phyloP scores from a whole-genome alignment of 2,329 filamentous ascomycete genomes.

The Fusarium dimerum region DNA sequence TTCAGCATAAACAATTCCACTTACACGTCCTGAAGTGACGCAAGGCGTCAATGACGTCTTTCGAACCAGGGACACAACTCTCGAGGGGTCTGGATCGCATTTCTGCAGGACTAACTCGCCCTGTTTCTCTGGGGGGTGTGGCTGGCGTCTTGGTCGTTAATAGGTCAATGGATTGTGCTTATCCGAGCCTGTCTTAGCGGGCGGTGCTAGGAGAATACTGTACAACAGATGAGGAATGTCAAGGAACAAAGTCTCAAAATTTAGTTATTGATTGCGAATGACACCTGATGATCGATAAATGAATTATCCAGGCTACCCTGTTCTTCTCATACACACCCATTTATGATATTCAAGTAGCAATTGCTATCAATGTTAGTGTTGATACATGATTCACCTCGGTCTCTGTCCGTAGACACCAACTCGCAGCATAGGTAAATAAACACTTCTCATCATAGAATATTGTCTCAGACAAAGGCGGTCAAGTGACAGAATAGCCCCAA shows the following conservation, averaged over 20 bases:
- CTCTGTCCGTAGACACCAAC: background rate
- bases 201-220: too few species aligned
- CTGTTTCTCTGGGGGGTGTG: constrained; percentile 7
- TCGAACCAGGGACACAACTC: constrained; percentile 1
- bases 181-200: constrained; percentile 1
- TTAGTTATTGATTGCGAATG: too few species aligned
- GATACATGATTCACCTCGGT: background rate
- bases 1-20: background rate
- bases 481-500: constrained; percentile 15
- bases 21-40: constrained; percentile 6
- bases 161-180: background rate
- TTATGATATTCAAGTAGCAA: too few species aligned
- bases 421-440: too few species aligned
- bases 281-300: too few species aligned
- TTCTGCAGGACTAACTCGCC: constrained; percentile 8
- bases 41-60: constrained; percentile 17
- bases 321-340: background rate
- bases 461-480: constrained; percentile 21
- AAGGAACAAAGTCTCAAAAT: too few species aligned
- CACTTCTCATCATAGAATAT: background rate
- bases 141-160: too few species aligned
- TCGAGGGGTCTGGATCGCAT: constrained; percentile 17
- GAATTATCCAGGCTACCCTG: background rate
- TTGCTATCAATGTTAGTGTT: too few species aligned
- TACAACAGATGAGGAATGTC: too few species aligned